phyloP scores from a whole-genome alignment of 768 basidiomycete species.

The Phlebiopsis gigantea region DNA sequence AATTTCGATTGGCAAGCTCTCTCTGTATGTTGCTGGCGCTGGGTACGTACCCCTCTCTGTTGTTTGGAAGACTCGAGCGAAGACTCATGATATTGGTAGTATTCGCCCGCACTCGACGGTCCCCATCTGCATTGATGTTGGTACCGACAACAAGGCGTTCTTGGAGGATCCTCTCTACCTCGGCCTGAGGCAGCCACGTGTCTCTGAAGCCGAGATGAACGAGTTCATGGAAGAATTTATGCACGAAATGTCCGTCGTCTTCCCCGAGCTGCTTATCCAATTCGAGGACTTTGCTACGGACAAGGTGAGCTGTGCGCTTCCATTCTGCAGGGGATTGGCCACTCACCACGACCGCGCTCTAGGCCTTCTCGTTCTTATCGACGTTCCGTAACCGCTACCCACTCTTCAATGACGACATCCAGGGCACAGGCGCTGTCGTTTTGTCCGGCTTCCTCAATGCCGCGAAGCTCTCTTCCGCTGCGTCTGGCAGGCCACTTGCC shows the following conservation, averaged over 20 bases:
- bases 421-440: slow-evolving; percentile 87
- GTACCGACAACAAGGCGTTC: slow-evolving; percentile 78
- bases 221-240: slow-evolving; percentile 95
- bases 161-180: slow-evolving; percentile 88
- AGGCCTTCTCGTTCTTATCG: slow-evolving; percentile 79
- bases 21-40: slow-evolving; percentile 84
- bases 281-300: slow-evolving; percentile 95
- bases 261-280: slow-evolving; percentile 82
- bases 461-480: slow-evolving; percentile 66
- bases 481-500: slow-evolving; percentile 60
- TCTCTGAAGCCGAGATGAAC: slow-evolving; percentile 57
- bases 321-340: too few relatives aligned
- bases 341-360: too few relatives aligned
- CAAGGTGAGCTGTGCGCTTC: slow-evolving; percentile 35
- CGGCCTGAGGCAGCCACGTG: slow-evolving; percentile 70
- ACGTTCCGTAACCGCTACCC: slow-evolving; percentile 71
- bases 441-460: slow-evolving; percentile 89
- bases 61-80: background rate
- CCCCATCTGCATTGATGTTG: slow-evolving; percentile 84
- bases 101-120: slow-evolving; percentile 74
- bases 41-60: slow-evolving; percentile 46
- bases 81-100: slow-evolving; percentile 30
- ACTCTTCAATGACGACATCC: slow-evolving; percentile 89
- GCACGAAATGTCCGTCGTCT: slow-evolving; percentile 66
- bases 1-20: slow-evolving; percentile 89